These are phyloP conservation scores for Avena eriantha DNA, from an alignment of 176 grass and related monocot species.

Conservation along the genomic window DNA sequence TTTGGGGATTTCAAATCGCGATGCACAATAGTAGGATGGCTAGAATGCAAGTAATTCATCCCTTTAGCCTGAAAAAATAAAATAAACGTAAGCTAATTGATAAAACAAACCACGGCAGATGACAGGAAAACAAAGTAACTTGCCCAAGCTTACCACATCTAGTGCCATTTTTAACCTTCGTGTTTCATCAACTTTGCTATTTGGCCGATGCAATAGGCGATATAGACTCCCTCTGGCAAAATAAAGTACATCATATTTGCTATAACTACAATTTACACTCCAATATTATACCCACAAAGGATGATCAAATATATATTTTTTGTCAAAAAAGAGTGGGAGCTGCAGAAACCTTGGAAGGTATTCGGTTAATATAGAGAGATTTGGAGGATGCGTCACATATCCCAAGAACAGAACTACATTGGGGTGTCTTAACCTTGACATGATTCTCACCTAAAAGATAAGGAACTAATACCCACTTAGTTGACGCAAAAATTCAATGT, in stretches of 20 bases:
- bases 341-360: constrained; percentile 88
- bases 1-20: constrained; percentile 98
- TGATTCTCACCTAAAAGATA: constrained; percentile 80
- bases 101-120: constrained; percentile 35
- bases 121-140: constrained; percentile 25
- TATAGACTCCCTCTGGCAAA: constrained; percentile 85
- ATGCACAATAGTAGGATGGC: constrained; percentile 97
- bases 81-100: constrained; percentile 36
- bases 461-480: constrained; percentile 41
- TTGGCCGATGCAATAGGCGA: constrained; percentile 92
- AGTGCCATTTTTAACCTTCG: constrained; percentile 92
- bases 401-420: constrained; percentile 99
- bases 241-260: constrained; percentile 33
- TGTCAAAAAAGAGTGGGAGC: constrained; percentile 22
- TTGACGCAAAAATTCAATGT: constrained; percentile 27
- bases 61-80: constrained; percentile 82
- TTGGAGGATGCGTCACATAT: constrained; percentile 91
- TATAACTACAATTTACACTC: constrained; percentile 13
- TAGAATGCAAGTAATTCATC: constrained; percentile 96
- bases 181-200: constrained; percentile 81
- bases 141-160: constrained; percentile 86
- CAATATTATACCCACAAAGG: constrained; percentile 20
- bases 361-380: constrained; percentile 97
- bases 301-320: constrained; percentile 33
- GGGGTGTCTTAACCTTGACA: constrained; percentile 92